These are phyloP conservation scores for Fusarium oligoseptatum DNA, from an alignment of 2,329 filamentous ascomycete genomes.

Conservation along the genomic window DNA sequence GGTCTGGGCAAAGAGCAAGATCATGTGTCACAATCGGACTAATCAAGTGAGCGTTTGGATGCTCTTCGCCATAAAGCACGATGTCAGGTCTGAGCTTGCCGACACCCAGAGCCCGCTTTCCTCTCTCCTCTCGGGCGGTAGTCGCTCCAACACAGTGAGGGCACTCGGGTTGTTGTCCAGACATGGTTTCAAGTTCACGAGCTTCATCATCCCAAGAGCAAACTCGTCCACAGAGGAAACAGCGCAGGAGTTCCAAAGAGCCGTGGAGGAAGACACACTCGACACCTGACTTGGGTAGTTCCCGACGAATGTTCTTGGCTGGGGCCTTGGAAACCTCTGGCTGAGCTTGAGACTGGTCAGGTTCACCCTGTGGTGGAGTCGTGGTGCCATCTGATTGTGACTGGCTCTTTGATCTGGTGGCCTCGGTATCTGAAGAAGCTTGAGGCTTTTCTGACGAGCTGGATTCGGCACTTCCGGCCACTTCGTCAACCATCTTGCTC, in stretches of 20 bases:
- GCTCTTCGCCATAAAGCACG: slow-evolving; percentile 80
- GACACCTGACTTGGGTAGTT: slow-evolving; percentile 59
- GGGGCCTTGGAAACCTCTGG: slow-evolving; percentile 34
- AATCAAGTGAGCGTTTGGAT: slow-evolving; percentile 76
- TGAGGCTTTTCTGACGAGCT: slow-evolving; percentile 40
- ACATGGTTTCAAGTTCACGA: slow-evolving; percentile 68
- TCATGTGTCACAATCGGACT: slow-evolving; percentile 78
- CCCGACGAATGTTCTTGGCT: slow-evolving; percentile 42
- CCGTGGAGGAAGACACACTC: slow-evolving; percentile 80
- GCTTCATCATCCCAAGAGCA: slow-evolving; percentile 71
- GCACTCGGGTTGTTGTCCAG: slow-evolving; percentile 76
- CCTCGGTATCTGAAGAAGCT: slow-evolving; percentile 37
- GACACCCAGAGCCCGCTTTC: slow-evolving; percentile 75
- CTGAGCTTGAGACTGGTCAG: slow-evolving; percentile 35
- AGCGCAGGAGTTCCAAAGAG: slow-evolving; percentile 74
- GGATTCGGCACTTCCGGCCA: slow-evolving; percentile 32
- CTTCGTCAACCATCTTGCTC: slow-evolving; percentile 55
- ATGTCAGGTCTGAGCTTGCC: slow-evolving; percentile 79
- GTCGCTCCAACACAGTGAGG: slow-evolving; percentile 74
- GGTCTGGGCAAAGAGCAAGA: slow-evolving; percentile 72
- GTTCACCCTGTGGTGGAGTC: slow-evolving; percentile 28
- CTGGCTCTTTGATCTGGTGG: slow-evolving; percentile 27
- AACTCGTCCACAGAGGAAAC: slow-evolving; percentile 70
- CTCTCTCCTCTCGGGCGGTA: slow-evolving; percentile 71
- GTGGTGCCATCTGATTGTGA: slow-evolving; percentile 30